These are phyloP conservation scores for Medicago lupulina DNA, from an alignment of 306 rosid genomes.

Conservation along the genomic window DNA sequence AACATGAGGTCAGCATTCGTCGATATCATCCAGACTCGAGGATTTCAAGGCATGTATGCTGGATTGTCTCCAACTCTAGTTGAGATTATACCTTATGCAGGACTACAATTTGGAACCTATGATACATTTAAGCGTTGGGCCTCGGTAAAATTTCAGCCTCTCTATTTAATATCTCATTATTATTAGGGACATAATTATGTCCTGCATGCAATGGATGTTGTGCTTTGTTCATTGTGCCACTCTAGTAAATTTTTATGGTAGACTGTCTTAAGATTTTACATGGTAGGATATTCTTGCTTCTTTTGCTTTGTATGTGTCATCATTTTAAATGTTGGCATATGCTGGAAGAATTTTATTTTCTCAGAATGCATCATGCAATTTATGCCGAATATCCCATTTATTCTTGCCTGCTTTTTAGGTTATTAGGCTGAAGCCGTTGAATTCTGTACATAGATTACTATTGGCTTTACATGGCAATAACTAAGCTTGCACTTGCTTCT, in stretches of 20 bases:
- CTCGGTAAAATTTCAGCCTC: slow-evolving; percentile 57
- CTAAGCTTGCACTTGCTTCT: not conserved
- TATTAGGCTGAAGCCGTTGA: no score
- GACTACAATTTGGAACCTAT: slow-evolving; percentile 91
- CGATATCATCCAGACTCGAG: slow-evolving; percentile 71
- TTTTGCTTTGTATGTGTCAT: slow-evolving; percentile 21
- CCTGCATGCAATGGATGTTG: slow-evolving; percentile 18
- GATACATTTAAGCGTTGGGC: slow-evolving; percentile 96
- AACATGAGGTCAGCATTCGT: slow-evolving; percentile 87
- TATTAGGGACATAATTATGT: slow-evolving; percentile 7
- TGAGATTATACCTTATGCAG: slow-evolving; percentile 97
- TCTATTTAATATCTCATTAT: slow-evolving; percentile 13
- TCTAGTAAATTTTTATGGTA: slow-evolving; percentile 17
- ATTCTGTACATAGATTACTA: no score
- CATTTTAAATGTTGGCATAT: slow-evolving; percentile 26
- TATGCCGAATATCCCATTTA: not conserved
- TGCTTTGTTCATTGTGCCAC: slow-evolving; percentile 16
- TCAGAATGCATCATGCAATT: not conserved
- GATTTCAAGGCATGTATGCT: slow-evolving; percentile 80
- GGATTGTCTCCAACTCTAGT: slow-evolving; percentile 94
- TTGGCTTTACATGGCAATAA: not conserved
- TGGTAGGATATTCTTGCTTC: not conserved
- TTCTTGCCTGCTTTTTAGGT: no score
- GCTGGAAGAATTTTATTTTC: slow-evolving; percentile 4
- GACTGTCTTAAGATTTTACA: slow-evolving; percentile 29